Evolutionary conservation across 352 stramenopile species (phyloP), one percentile per base, ranked within the genome.

Genomic region (Phytophthora hibernalis): DNA sequence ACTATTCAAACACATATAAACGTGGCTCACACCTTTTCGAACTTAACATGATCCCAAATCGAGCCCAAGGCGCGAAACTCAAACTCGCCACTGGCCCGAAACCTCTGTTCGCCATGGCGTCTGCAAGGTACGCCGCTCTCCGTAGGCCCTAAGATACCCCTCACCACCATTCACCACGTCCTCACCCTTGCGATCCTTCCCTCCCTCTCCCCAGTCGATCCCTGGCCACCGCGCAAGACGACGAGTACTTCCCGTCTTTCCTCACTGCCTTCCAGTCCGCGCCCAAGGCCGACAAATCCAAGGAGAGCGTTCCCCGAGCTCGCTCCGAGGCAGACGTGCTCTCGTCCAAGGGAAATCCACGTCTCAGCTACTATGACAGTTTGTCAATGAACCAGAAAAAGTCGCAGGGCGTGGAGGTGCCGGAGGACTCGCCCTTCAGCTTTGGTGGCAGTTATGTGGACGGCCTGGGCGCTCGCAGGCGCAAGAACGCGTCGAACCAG

Each of bases 241-340:
- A 93, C 26, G 85, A 93, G 45, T 93, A 88, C 70, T 93, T 93
- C 49, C 85, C 85, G 33, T 83, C 82, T 16, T 80, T 91, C 51
- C 72, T 93, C 8, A 93, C 85, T 3, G 80, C 82, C 5, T 21
- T 74, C 11, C 79, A 84, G 35, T 82, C 74, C 20, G 78, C 79
- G 16, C 78, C 80, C 5, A 73, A 85, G 77, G 54, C 80, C 4
- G 73, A 82, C 47, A 83, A 82, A 44, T 75, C 72, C 57, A 84
- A 89, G 56, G 77, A 90, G 47, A 91, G 72, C 61, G 58, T 62
- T 37, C 75, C 77, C 38, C 49, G 58, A n/a, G 24, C 67, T 18
- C 65, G 65, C n/a, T 67, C 64, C 9, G 58, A 77, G 50, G 55
- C 56, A 11, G 50, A 77, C 22, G 50, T 80, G 42, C 47, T 77